These are phyloP conservation scores for Teunomyces gatunensis DNA, from an alignment of 805 yeast species.

Conservation along the genomic window DNA sequence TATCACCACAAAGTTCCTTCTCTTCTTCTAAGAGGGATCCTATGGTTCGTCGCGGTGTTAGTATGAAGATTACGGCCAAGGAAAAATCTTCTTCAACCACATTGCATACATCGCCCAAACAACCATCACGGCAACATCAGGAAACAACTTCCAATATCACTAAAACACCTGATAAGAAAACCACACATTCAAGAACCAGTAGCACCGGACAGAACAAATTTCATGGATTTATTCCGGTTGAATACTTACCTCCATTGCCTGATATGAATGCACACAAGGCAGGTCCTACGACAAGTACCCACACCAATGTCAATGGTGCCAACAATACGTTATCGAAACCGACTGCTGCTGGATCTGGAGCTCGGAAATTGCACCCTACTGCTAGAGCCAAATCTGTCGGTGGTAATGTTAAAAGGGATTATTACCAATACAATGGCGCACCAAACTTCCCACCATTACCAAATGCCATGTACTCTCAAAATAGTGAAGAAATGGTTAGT, in stretches of 20 bases:
- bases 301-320: background rate
- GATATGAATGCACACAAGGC: conserved; percentile 29
- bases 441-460: conserved; percentile 46
- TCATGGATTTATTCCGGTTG: conserved; percentile 43
- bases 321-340: conserved; percentile 5
- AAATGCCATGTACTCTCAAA: conserved; percentile 34
- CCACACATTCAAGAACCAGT: conserved; percentile 7
- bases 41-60: conserved; percentile 57
- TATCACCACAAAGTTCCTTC: conserved; percentile 13
- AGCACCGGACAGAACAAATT: conserved; percentile 18
- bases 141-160: background rate
- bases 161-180: background rate
- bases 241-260: conserved; percentile 45
- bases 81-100: conserved; percentile 38
- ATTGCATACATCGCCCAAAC: conserved; percentile 11
- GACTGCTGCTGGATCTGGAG: conserved; percentile 11
- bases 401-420: conserved; percentile 66
- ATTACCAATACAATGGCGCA: conserved; percentile 31
- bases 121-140: conserved; percentile 4
- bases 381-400: conserved; percentile 88
- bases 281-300: background rate
- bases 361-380: conserved; percentile 61
- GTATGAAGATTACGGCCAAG: conserved; percentile 58
- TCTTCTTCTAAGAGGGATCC: conserved; percentile 31
- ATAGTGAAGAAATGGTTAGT: conserved; percentile 41